Conservation (phyloP, 768 basidiomycete genomes). For the Galerina marginata region DNA sequence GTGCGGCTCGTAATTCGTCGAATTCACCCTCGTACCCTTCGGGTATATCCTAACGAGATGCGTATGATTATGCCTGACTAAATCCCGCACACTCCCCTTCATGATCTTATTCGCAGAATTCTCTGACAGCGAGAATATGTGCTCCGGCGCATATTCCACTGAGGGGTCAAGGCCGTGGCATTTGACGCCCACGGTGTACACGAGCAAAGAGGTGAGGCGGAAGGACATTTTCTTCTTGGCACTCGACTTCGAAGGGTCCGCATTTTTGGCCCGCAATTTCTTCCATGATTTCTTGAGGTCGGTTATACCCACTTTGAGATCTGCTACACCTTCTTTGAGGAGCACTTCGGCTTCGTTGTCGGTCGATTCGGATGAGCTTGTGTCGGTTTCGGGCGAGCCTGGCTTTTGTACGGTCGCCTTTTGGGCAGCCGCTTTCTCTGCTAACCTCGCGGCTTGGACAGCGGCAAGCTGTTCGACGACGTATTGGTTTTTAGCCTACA, state of each 20-base stretch:
- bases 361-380: slow-evolving; percentile 25
- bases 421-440: slow-evolving; percentile 46
- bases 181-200: slow-evolving; percentile 96
- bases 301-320: slow-evolving; percentile 23
- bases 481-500: slow-evolving; percentile 46
- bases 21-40: slow-evolving; percentile 78
- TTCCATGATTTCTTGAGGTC: slow-evolving; percentile 31
- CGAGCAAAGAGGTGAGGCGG: slow-evolving; percentile 73
- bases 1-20: slow-evolving; percentile 89
- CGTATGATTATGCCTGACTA: slow-evolving; percentile 85
- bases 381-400: slow-evolving; percentile 63
- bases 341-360: slow-evolving; percentile 24
- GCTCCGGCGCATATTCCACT: slow-evolving; percentile 82
- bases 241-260: slow-evolving; percentile 52
- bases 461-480: slow-evolving; percentile 82
- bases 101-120: slow-evolving; percentile 76
- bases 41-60: slow-evolving; percentile 91
- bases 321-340: slow-evolving; percentile 23
- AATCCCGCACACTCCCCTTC: slow-evolving; percentile 65
- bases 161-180: slow-evolving; percentile 90
- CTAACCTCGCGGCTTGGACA: slow-evolving; percentile 55
- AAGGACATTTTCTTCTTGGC: slow-evolving; percentile 66
- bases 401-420: background rate
- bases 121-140: slow-evolving; percentile 95
- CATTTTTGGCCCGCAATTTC: slow-evolving; percentile 25